A percentile compares a stretch with the other conserved stretches of the same genome.
These are phyloP conservation scores for Cercospora canescens DNA, from an alignment of 2,329 filamentous ascomycete genomes.

Conservation along the genomic window DNA sequence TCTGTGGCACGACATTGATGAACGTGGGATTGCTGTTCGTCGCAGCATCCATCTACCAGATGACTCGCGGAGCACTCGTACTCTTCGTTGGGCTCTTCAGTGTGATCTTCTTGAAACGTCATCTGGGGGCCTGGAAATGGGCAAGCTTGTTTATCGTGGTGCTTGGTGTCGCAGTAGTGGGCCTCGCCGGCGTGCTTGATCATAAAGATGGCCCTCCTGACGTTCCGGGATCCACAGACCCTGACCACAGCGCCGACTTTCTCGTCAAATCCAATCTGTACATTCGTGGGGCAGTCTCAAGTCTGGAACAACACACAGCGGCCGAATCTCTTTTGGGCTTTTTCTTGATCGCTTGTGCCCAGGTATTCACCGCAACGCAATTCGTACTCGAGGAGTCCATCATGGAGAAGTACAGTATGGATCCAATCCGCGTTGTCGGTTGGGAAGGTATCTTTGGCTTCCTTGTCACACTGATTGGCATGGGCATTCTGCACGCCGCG, in stretches of 20 bases:
- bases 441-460: constrained; percentile 97
- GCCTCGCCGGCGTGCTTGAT: constrained; percentile 83
- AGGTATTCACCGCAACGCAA: constrained; percentile 95
- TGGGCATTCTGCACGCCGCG: constrained; percentile 75
- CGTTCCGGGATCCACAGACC: constrained; percentile 31
- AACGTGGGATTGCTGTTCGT: constrained; percentile 93
- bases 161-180: constrained; percentile 82
- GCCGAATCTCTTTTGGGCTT: constrained; percentile 78
- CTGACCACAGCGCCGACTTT: constrained; percentile 30
- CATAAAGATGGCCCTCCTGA: constrained; percentile 53
- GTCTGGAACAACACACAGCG: constrained; percentile 53
- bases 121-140: constrained; percentile 89
- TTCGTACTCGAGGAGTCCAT: constrained; percentile 97
- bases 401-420: constrained; percentile 73
- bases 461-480: constrained; percentile 71
- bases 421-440: constrained; percentile 87
- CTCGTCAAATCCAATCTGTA: constrained; percentile 17
- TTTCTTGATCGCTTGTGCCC: constrained; percentile 85
- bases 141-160: constrained; percentile 83
- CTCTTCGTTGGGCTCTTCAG: constrained; percentile 96
- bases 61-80: constrained; percentile 93
- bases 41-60: constrained; percentile 95
- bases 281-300: constrained; percentile 38
- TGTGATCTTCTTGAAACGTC: constrained; percentile 81
- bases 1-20: constrained; percentile 94